These are phyloP conservation scores for Backusella tuberculispora DNA, from an alignment of 192 early-diverging fungal genomes.

Conservation along the genomic window DNA sequence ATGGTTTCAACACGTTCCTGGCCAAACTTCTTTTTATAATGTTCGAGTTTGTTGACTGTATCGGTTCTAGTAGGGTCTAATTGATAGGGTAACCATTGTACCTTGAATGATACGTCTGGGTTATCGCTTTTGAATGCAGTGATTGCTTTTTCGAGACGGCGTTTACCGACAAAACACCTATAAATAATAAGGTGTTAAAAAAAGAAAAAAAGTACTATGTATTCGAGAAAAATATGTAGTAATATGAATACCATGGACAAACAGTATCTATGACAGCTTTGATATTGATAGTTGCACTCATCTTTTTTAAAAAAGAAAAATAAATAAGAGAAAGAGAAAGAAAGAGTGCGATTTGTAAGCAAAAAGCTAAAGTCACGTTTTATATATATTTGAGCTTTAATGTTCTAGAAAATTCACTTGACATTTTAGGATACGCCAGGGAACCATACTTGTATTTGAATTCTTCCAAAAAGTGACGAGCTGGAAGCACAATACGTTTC, in stretches of 20 bases:
- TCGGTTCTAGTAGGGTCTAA: constrained; percentile 64
- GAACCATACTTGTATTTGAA: too few species aligned
- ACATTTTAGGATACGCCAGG: background rate
- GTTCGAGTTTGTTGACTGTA: constrained; percentile 51
- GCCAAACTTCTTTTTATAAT: constrained; percentile 74
- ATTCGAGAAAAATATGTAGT: too few species aligned
- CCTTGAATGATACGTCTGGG: constrained; percentile 57
- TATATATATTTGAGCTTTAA: background rate
- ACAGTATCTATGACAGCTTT: constrained; percentile 68
- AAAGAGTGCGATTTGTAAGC: constrained; percentile 1
- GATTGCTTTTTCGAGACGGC: constrained; percentile 69
- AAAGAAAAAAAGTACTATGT: background rate
- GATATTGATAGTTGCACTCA: constrained; percentile 52
- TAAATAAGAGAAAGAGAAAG: background rate
- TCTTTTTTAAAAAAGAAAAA: constrained; percentile 19
- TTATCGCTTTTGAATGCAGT: constrained; percentile 46
- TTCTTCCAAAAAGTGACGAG: too few species aligned
- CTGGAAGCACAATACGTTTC: too few species aligned
- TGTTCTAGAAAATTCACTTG: background rate
- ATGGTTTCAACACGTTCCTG: constrained; percentile 54
- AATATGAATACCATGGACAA: constrained; percentile 67
- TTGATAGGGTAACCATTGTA: constrained; percentile 72
- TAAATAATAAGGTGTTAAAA: background rate
- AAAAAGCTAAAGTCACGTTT: background rate
- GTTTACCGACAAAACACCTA: constrained; percentile 76